Evolutionary conservation across 257 asterid species (phyloP).

Genomic region (Apocynum venetum): DNA sequence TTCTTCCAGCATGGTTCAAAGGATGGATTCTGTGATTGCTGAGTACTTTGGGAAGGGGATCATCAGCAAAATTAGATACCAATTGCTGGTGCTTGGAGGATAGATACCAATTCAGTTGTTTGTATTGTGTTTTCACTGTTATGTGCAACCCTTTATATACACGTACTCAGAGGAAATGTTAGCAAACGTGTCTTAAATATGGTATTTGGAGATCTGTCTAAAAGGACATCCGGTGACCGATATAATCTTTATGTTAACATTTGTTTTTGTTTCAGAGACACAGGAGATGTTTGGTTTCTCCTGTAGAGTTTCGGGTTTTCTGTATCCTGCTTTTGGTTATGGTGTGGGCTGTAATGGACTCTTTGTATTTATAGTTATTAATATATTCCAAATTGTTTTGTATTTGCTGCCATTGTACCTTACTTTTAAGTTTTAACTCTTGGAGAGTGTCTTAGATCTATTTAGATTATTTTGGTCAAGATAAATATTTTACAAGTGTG

Average conservation of each 20-base stretch:
- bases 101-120: neutral
- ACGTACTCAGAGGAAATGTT: neutral
- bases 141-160: neutral
- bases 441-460: too few relatives aligned
- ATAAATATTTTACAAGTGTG: too few relatives aligned
- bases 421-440: too few relatives aligned
- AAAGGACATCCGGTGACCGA: neutral
- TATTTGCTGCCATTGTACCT: too few relatives aligned
- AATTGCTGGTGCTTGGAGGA: slow-evolving; percentile 37
- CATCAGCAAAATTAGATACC: slow-evolving; percentile 70
- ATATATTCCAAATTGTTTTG: too few relatives aligned
- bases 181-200: neutral
- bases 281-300: neutral
- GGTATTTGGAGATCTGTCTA: neutral
- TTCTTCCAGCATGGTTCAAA: slow-evolving; percentile 83
- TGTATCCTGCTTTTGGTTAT: too few relatives aligned
- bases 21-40: slow-evolving; percentile 94
- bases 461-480: too few relatives aligned
- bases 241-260: neutral
- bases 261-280: too few relatives aligned
- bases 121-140: neutral
- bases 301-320: neutral
- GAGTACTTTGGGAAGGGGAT: slow-evolving; percentile 91
- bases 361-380: too few relatives aligned
- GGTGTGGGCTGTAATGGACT: too few relatives aligned